These are phyloP conservation scores for Diaporthe velutina DNA, from an alignment of 2,329 filamentous ascomycete species.

Conservation along the genomic window DNA sequence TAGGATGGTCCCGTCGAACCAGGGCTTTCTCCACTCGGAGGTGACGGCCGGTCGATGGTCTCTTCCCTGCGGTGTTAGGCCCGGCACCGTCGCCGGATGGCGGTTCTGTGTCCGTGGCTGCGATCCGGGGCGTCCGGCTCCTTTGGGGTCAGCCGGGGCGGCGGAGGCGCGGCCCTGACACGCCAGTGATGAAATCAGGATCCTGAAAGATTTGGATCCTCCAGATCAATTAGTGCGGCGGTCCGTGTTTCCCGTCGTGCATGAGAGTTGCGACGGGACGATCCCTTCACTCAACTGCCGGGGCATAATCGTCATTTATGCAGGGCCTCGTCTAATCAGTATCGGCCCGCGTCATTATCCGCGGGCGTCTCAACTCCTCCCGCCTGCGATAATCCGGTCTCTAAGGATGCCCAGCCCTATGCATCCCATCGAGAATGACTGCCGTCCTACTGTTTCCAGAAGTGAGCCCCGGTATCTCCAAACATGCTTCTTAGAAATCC, in stretches of 20 bases:
- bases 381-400: not conserved
- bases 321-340: not conserved
- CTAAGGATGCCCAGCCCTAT: not conserved
- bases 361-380: not conserved
- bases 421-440: not conserved
- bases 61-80: not conserved
- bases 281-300: slow-evolving; percentile 12
- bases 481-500: not conserved
- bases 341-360: not conserved
- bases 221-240: not conserved
- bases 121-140: not conserved
- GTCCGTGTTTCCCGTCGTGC: slow-evolving; percentile 22
- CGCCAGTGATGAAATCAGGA: not conserved
- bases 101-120: not conserved
- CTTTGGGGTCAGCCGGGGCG: not conserved
- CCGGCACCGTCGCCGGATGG: not conserved
- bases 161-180: not conserved
- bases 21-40: slow-evolving; percentile 27
- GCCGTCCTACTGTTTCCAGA: not conserved
- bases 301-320: not conserved
- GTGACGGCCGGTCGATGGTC: not conserved
- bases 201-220: not conserved
- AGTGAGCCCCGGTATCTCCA: not conserved
- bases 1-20: slow-evolving; percentile 31
- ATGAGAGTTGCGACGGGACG: slow-evolving; percentile 9